Percentiles rank a stretch among this genome's conserved stretches.
Conservation (phyloP, 441 rosid species). For the Croton setiger region DNA sequence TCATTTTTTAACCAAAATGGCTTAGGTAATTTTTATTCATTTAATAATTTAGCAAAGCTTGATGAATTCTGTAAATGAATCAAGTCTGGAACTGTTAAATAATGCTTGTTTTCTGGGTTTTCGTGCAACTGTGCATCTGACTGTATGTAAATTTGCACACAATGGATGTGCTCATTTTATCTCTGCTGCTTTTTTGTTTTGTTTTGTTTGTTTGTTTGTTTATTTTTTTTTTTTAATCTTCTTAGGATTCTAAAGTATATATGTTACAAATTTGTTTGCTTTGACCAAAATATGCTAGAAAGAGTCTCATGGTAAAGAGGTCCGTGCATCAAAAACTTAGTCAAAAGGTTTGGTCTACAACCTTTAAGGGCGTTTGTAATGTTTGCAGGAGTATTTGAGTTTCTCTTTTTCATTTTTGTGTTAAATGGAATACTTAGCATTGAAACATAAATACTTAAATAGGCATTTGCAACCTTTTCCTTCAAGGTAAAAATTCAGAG, state of each 20-base stretch:
- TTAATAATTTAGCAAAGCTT: no score
- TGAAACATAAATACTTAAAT: neutral
- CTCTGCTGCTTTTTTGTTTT: neutral
- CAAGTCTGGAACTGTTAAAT: no score
- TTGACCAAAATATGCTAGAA: neutral
- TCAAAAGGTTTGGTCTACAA: neutral
- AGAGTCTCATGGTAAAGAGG: neutral
- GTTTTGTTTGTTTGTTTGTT: no score
- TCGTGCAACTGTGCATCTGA: neutral
- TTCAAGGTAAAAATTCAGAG: neutral
- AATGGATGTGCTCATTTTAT: neutral
- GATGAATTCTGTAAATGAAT: no score
- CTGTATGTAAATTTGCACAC: neutral
- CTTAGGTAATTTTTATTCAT: no score
- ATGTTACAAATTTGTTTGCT: neutral
- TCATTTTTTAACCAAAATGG: no score
- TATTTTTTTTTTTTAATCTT: neutral
- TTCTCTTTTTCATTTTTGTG: neutral
- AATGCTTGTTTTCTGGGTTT: no score
- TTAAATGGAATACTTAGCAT: neutral
- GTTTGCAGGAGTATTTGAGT: neutral
- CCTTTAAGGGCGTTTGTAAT: no score
- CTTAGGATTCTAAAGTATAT: neutral
- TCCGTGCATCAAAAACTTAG: neutral
- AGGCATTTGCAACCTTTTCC: neutral